Conservation (phyloP, 108 stramenopile species). For the Stephanodiscus minutulus region DNA sequence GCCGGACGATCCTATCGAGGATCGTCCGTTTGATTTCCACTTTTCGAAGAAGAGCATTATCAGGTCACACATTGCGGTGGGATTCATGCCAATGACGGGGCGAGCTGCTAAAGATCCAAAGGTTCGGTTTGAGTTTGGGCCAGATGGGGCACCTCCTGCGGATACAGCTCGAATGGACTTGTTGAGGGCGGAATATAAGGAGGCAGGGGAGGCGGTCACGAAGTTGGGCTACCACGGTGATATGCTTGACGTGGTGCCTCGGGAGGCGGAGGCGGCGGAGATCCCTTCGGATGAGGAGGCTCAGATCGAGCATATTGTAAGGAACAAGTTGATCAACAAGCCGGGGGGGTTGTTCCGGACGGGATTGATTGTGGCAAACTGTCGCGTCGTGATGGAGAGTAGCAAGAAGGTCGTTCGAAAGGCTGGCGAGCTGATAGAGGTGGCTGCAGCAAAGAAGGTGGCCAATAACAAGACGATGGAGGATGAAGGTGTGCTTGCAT, state of each 20-base stretch:
- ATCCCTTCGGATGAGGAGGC: too few relatives aligned
- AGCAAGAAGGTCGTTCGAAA: background rate
- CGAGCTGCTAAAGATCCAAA: conserved; percentile 4
- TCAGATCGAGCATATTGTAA: too few relatives aligned
- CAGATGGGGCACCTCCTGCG: conserved; percentile 1
- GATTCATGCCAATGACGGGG: conserved; percentile 17
- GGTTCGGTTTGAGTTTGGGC: conserved; percentile 13
- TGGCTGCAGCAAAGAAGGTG: background rate
- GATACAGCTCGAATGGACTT: too few relatives aligned
- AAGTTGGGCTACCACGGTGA: too few relatives aligned
- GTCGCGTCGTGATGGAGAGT: background rate
- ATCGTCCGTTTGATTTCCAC: background rate
- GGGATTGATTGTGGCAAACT: background rate
- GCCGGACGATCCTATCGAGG: conserved; percentile 3
- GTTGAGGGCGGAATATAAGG: too few relatives aligned
- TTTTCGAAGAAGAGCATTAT: conserved; percentile 9
- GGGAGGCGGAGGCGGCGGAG: too few relatives aligned
- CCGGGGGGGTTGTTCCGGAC: background rate
- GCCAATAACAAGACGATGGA: background rate
- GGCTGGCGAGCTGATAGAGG: background rate
- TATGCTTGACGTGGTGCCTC: too few relatives aligned
- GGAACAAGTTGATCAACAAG: background rate
- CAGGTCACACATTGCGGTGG: conserved; percentile 1
- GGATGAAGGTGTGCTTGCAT: background rate
- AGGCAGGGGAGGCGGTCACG: too few relatives aligned